phyloP scores from a whole-genome alignment of 352 stramenopile species.

The Phytophthora pluvialis region DNA sequence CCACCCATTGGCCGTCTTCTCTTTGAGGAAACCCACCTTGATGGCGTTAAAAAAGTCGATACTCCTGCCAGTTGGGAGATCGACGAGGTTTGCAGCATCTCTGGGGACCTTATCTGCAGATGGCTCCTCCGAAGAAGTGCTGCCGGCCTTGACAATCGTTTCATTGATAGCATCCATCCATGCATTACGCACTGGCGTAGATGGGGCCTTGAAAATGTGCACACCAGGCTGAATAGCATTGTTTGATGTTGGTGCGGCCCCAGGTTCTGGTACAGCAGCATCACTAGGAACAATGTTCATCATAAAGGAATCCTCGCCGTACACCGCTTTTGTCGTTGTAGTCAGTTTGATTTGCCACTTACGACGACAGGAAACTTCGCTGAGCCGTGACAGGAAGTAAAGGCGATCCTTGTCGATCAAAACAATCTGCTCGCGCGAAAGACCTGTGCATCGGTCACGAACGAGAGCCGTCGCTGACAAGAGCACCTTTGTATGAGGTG shows the following conservation, averaged over 20 bases:
- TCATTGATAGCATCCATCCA: constrained; percentile 76
- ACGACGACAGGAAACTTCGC: constrained; percentile 69
- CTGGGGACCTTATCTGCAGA: constrained; percentile 11
- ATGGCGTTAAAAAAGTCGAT: constrained; percentile 86
- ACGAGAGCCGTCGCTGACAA: constrained; percentile 80
- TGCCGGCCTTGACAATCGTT: constrained; percentile 38
- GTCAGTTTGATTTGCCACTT: constrained; percentile 77
- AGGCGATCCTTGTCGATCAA: constrained; percentile 77
- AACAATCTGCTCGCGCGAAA: constrained; percentile 77
- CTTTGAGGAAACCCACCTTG: constrained; percentile 74
- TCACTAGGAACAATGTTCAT: constrained; percentile 71
- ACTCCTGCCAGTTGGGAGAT: constrained; percentile 61
- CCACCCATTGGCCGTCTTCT: constrained; percentile 79
- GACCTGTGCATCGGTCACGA: constrained; percentile 77
- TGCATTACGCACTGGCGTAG: constrained; percentile 68
- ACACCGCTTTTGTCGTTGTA: constrained; percentile 55
- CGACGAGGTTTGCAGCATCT: constrained; percentile 50
- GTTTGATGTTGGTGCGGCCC: constrained; percentile 30
- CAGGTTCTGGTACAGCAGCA: constrained; percentile 23
- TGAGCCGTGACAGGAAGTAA: constrained; percentile 65
- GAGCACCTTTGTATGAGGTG: constrained; percentile 66
- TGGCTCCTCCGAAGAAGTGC: constrained; percentile 25
- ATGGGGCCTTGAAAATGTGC: constrained; percentile 70
- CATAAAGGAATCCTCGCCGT: constrained; percentile 84
- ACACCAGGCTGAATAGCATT: constrained; percentile 27